These are phyloP conservation scores for Podospora pseudoanserina DNA, from an alignment of 495 filamentous ascomycete species.

Conservation along the genomic window DNA sequence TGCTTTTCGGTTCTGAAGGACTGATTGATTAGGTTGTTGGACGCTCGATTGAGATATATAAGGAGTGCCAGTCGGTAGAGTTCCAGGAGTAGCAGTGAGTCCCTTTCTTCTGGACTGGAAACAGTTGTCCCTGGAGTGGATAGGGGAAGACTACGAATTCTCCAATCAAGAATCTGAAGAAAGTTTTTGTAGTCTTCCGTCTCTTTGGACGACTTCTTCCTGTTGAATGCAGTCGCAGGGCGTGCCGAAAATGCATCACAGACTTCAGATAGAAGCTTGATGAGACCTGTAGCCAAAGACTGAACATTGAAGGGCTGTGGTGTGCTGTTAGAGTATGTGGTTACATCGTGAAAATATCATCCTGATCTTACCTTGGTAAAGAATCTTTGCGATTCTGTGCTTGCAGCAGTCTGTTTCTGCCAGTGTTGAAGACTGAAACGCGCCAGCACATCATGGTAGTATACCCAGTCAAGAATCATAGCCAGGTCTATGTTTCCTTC, in stretches of 20 bases:
- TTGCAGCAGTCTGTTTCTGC: constrained; percentile 21
- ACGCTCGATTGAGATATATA: constrained; percentile 33
- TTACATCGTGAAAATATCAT: background rate
- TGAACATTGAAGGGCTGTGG: background rate
- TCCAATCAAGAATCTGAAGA: constrained; percentile 23
- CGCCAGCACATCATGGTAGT: constrained; percentile 36
- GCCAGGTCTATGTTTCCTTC: constrained; percentile 22
- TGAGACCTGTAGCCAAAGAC: background rate
- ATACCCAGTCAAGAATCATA: constrained; percentile 35
- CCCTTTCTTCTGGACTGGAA: background rate
- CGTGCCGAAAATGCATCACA: background rate
- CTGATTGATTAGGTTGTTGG: constrained; percentile 23
- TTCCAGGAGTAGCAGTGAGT: constrained; percentile 15
- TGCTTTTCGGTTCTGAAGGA: constrained; percentile 11
- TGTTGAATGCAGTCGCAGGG: background rate
- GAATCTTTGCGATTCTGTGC: constrained; percentile 7
- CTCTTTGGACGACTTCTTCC: background rate
- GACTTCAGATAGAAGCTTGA: background rate
- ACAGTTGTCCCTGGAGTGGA: background rate
- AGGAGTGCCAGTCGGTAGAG: constrained; percentile 33
- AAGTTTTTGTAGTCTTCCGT: constrained; percentile 23
- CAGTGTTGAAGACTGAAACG: constrained; percentile 35
- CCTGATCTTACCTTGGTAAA: background rate
- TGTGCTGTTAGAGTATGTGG: background rate
- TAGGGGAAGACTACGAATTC: constrained; percentile 18